Percentiles rank a stretch among this genome's conserved stretches.
These are phyloP conservation scores for Tanacetum coccineum DNA, from an alignment of 129 eudicot genomes.

Conservation along the genomic window DNA sequence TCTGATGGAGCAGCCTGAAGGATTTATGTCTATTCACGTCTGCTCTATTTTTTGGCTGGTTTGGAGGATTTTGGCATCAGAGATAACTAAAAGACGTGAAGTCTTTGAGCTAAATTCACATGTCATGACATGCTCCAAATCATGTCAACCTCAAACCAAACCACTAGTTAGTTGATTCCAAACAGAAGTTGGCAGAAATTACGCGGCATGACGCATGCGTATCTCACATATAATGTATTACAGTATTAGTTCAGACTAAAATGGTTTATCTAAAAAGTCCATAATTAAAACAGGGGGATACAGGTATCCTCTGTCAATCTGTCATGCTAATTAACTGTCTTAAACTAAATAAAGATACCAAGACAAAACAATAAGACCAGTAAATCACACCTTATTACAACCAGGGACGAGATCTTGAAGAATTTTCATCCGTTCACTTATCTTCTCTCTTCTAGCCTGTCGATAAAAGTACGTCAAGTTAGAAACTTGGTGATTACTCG, in stretches of 20 bases:
- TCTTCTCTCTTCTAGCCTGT: conserved; percentile 98
- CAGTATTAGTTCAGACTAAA: neutral
- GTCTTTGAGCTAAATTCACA: conserved; percentile 16
- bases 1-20: conserved; percentile 7
- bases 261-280: neutral
- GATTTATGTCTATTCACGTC: neutral
- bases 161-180: too few species aligned
- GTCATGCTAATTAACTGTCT: neutral
- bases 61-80: conserved; percentile 6
- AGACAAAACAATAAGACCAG: neutral
- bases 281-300: too few species aligned
- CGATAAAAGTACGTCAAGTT: conserved; percentile 9
- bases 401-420: conserved; percentile 98
- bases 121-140: conserved; percentile 23
- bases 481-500: too few species aligned
- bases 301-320: neutral
- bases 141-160: neutral
- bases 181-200: too few species aligned
- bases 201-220: too few species aligned
- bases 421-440: conserved; percentile 96
- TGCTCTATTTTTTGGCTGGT: conserved; percentile 1
- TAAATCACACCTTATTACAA: conserved; percentile 65
- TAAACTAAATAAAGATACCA: neutral
- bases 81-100: neutral
- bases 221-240: neutral